These are phyloP conservation scores for Xylaria scruposa DNA, from an alignment of 495 filamentous ascomycete species.

Conservation along the genomic window DNA sequence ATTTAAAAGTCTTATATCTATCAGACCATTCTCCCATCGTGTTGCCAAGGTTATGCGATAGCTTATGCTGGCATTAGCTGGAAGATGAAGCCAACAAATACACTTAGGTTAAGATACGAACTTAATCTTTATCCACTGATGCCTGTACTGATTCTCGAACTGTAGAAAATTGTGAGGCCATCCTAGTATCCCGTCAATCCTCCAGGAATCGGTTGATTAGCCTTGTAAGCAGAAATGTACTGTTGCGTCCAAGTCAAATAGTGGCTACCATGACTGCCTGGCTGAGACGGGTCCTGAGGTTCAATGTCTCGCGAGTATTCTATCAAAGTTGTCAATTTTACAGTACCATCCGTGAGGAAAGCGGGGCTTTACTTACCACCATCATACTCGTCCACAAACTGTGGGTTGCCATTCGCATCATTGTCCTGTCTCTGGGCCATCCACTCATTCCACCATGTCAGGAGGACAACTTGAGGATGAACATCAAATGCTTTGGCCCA, in stretches of 20 bases:
- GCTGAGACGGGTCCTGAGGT: neutral
- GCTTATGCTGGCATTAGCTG: too few relatives aligned
- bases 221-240: neutral
- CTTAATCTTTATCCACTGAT: neutral
- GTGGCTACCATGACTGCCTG: neutral
- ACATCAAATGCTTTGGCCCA: neutral
- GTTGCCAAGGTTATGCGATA: too few relatives aligned
- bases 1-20: too few relatives aligned
- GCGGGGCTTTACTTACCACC: neutral
- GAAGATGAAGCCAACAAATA: too few relatives aligned
- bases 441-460: slow-evolving; percentile 7
- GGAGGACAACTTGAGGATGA: neutral
- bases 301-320: slow-evolving; percentile 3
- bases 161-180: neutral
- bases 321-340: neutral
- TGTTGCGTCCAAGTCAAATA: slow-evolving; percentile 1
- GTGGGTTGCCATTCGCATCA: neutral
- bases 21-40: too few relatives aligned
- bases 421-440: neutral
- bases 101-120: neutral
- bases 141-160: neutral
- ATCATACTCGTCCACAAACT: neutral
- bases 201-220: neutral
- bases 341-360: neutral
- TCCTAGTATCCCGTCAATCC: neutral